A percentile compares a stretch with the other conserved stretches of the same genome.
Conservation (phyloP, 768 basidiomycete species). For the Pleurotus tuber-regium region DNA sequence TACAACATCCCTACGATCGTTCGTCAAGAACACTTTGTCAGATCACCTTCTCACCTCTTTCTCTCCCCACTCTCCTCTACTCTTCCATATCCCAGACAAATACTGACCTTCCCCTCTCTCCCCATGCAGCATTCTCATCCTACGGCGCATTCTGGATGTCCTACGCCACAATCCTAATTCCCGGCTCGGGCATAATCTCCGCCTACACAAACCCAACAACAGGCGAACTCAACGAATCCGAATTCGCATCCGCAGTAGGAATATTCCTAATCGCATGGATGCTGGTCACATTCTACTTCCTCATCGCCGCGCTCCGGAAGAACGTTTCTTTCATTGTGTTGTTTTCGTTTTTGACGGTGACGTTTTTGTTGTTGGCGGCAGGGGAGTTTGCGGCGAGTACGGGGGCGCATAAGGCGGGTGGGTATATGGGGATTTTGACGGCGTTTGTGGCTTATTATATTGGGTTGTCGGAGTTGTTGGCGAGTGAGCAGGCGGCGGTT, state of each 20-base stretch:
- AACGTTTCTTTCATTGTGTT: slow-evolving; percentile 36
- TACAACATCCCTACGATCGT: not conserved
- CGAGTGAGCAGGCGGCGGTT: slow-evolving; percentile 36
- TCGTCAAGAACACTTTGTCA: not conserved
- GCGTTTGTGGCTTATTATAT: slow-evolving; percentile 49
- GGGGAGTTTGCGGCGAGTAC: slow-evolving; percentile 30
- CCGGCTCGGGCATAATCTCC: slow-evolving; percentile 51
- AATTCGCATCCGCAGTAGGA: slow-evolving; percentile 58
- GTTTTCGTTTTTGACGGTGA: slow-evolving; percentile 34
- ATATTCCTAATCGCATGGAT: slow-evolving; percentile 70
- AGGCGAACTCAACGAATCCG: slow-evolving; percentile 23
- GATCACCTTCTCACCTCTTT: not conserved
- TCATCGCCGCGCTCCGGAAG: slow-evolving; percentile 40
- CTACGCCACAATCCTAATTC: slow-evolving; percentile 65
- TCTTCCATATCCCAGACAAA: not conserved
- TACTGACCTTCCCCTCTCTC: not conserved
- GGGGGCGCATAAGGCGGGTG: slow-evolving; percentile 41
- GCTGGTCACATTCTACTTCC: slow-evolving; percentile 59
- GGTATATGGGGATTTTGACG: slow-evolving; percentile 41
- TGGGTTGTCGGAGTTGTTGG: slow-evolving; percentile 41
- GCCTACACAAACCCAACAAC: slow-evolving; percentile 52
- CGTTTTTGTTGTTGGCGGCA: slow-evolving; percentile 41
- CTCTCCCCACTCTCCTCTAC: not conserved
- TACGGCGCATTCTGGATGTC: slow-evolving; percentile 85
- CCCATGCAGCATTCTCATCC: slow-evolving; percentile 59